phyloP scores from a whole-genome alignment of 2,329 filamentous ascomycete species.

The Xylariaceae sp. region DNA sequence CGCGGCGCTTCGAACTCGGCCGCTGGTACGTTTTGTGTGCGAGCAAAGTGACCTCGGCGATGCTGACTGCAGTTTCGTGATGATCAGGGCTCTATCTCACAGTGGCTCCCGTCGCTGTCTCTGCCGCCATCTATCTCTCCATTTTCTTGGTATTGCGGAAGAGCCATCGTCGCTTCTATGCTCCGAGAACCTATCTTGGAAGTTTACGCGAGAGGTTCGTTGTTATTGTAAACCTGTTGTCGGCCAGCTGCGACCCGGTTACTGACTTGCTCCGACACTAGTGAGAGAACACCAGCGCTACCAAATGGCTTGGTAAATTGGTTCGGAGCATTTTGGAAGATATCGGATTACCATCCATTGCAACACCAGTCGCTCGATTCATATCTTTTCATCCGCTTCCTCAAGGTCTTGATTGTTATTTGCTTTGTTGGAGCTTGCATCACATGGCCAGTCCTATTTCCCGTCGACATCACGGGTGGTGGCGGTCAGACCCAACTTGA shows the following conservation, averaged over 20 bases:
- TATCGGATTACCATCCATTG: slow-evolving; percentile 74
- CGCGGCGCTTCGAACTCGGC: slow-evolving; percentile 12
- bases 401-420: slow-evolving; percentile 73
- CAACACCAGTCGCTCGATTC: slow-evolving; percentile 91
- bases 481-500: slow-evolving; percentile 66
- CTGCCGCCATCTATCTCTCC: slow-evolving; percentile 39
- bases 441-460: slow-evolving; percentile 83
- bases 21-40: slow-evolving; percentile 19
- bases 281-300: slow-evolving; percentile 57
- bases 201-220: slow-evolving; percentile 41
- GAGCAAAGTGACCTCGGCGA: neutral
- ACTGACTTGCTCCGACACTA: slow-evolving; percentile 23
- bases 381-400: slow-evolving; percentile 84
- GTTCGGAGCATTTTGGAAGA: slow-evolving; percentile 64
- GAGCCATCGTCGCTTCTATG: slow-evolving; percentile 47
- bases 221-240: neutral
- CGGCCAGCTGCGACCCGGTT: neutral
- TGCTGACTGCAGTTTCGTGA: slow-evolving; percentile 18
- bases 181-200: slow-evolving; percentile 49
- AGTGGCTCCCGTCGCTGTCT: slow-evolving; percentile 37
- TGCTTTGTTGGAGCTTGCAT: slow-evolving; percentile 81
- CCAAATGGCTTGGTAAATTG: slow-evolving; percentile 65
- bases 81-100: slow-evolving; percentile 42
- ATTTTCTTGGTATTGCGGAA: slow-evolving; percentile 46
- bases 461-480: slow-evolving; percentile 82